Evolutionary conservation across 768 basidiomycete genomes (phyloP).

Genomic region (Thelephora ganbajun): DNA sequence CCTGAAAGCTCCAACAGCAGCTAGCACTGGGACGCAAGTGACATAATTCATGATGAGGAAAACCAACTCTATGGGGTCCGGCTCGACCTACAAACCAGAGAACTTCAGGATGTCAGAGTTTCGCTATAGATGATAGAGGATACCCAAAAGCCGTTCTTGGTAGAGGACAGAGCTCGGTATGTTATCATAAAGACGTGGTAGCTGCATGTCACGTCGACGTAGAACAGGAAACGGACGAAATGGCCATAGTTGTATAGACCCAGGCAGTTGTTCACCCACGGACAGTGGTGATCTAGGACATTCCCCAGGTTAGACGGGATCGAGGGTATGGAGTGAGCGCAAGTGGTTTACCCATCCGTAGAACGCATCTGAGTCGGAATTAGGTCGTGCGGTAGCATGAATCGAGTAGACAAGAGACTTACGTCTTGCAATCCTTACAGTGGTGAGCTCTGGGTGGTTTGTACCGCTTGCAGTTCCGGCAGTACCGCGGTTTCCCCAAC

Average conservation of each 20-base stretch:
- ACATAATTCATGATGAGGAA: constrained; percentile 84
- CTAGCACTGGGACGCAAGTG: constrained; percentile 69
- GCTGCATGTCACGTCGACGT: constrained; percentile 76
- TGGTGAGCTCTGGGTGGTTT: constrained; percentile 91
- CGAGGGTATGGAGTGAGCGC: not conserved
- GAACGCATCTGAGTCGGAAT: constrained; percentile 43
- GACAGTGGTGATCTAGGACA: constrained; percentile 71
- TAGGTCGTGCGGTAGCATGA: not conserved
- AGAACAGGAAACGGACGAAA: constrained; percentile 86
- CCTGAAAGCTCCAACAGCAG: constrained; percentile 89
- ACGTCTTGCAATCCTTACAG: constrained; percentile 79
- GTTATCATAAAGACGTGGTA: constrained; percentile 84
- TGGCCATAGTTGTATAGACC: constrained; percentile 85
- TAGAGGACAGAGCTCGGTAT: constrained; percentile 37
- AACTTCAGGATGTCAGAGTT: not conserved
- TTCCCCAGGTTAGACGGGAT: constrained; percentile 3
- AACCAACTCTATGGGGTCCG: constrained; percentile 53
- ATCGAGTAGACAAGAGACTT: constrained; percentile 13
- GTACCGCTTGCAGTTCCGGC: constrained; percentile 71
- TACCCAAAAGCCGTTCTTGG: constrained; percentile 39
- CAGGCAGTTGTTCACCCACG: constrained; percentile 91
- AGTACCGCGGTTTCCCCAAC: constrained; percentile 73
- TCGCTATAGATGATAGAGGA: constrained; percentile 3
- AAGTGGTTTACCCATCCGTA: constrained; percentile 66
- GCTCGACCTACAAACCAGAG: constrained; percentile 40